phyloP scores from a whole-genome alignment of 345 rosid genomes.

The Sisymbrium irio region DNA sequence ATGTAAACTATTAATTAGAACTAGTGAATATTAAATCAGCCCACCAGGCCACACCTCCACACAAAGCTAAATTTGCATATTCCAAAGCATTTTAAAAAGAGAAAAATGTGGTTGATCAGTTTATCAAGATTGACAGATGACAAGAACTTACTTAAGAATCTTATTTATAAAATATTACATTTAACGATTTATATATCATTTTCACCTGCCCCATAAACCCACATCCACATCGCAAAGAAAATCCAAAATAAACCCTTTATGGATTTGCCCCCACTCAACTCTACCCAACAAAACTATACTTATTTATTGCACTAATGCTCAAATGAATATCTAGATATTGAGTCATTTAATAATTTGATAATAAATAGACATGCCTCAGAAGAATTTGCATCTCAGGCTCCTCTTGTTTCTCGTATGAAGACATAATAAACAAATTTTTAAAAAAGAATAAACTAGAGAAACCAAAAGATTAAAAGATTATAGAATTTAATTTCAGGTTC shows the following conservation, averaged over 20 bases:
- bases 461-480: not conserved
- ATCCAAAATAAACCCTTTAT: constrained; percentile 14
- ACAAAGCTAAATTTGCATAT: constrained; percentile 29
- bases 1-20: constrained; percentile 1
- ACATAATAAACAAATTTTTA: not conserved
- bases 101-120: constrained; percentile 9
- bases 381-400: not conserved
- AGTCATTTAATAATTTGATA: not conserved
- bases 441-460: not conserved
- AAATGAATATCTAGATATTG: not conserved
- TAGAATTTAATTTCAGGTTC: constrained; percentile 17
- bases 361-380: not conserved
- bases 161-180: constrained; percentile 3
- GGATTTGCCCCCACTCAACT: constrained; percentile 20
- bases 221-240: constrained; percentile 15
- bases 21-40: not conserved
- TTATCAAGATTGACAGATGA: constrained; percentile 15
- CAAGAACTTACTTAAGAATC: constrained; percentile 7
- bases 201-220: constrained; percentile 20
- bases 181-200: constrained; percentile 2
- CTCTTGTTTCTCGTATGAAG: not conserved
- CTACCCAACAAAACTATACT: not conserved
- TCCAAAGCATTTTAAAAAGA: not conserved
- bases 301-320: constrained; percentile 17
- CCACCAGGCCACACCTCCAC: constrained; percentile 29